A percentile compares a stretch with the other conserved stretches of the same genome.
These are phyloP conservation scores for Haberlea rhodopensis DNA, from an alignment of 257 asterid genomes.

Conservation along the genomic window DNA sequence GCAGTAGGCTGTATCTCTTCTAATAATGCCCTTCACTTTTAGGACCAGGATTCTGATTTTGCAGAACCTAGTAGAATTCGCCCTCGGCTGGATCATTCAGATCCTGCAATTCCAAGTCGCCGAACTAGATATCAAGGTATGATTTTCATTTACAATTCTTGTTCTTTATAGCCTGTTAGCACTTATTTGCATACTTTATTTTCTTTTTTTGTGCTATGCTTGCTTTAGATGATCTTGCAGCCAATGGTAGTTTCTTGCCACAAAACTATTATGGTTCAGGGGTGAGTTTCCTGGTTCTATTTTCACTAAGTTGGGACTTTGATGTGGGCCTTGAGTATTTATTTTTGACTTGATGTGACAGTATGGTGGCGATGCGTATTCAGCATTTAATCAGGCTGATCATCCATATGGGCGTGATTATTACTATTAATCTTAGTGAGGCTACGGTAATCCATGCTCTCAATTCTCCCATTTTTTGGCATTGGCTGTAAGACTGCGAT, in stretches of 20 bases:
- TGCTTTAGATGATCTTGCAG: slow-evolving; percentile 36
- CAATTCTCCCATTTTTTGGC: slow-evolving; percentile 14
- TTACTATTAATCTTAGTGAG: slow-evolving; percentile 37
- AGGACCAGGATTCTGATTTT: slow-evolving; percentile 49
- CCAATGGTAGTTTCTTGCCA: slow-evolving; percentile 33
- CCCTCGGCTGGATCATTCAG: slow-evolving; percentile 45
- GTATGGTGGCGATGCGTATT: slow-evolving; percentile 41
- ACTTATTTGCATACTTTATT: slow-evolving; percentile 14
- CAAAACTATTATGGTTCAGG: slow-evolving; percentile 47
- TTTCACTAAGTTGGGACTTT: slow-evolving; percentile 9
- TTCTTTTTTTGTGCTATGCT: slow-evolving; percentile 7
- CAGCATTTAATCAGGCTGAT: slow-evolving; percentile 38
- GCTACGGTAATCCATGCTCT: slow-evolving; percentile 32
- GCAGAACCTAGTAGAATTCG: slow-evolving; percentile 49
- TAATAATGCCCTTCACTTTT: slow-evolving; percentile 10
- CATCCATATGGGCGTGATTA: slow-evolving; percentile 47
- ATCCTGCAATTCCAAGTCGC: slow-evolving; percentile 37
- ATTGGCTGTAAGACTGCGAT: slow-evolving; percentile 9
- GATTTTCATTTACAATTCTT: not conserved
- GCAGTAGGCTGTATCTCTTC: not conserved
- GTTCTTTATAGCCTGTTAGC: not conserved
- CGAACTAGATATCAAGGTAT: slow-evolving; percentile 43
- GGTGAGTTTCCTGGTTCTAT: slow-evolving; percentile 36
- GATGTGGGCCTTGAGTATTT: slow-evolving; percentile 10
- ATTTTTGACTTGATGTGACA: slow-evolving; percentile 28